Base-by-base conservation (phyloP, 106 monocot genomes). In the Dendrobium officinale region DNA sequence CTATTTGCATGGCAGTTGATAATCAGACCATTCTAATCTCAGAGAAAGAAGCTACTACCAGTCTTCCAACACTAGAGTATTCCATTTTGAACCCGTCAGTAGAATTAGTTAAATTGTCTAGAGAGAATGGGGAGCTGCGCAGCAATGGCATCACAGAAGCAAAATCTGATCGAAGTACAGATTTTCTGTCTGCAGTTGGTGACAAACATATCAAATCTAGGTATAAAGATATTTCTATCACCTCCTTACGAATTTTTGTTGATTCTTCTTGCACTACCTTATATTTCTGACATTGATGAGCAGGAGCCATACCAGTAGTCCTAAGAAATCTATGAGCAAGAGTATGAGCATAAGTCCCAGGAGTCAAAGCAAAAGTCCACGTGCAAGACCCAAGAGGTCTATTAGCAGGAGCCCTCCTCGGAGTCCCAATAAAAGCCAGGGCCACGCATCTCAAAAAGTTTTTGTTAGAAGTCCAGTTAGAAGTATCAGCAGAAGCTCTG, bases 281-380 rank as follows among this genome's bases (percentile, higher is more conserved):
- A 80, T 82, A 85, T 78, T 74, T 80, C 79, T 86, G 66, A 86
- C 72, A 79, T 83, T 85, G 82, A 86, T 87, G 81, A 86, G 79
- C 93, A 96, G 93, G 92, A 96, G 91, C 77, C 86, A 27, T 55
- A 88, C 87, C 84, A 40, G 80, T 27, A 92, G 95, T 77, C 80
- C 85, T 48, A 75, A 79, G 58, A 82, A 67, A 29, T 83, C 87
- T 24, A 80, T 86, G 81, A 94, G 92, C 83, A 92, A 90, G 87
- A 90, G 90, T 72, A 92, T 92, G 91, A 96, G 95, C 75, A 81
- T 91, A 58, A 96, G 93, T 72, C 91, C 91, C 27, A 73, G 81
- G 81, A 86, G 76, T 67, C 27, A 29, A 42, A 85, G 89, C 80
- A 90, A 86, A 85, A 93, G 88, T 73, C 82, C 51, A 8, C 80